Evolutionary conservation across 441 rosid species (phyloP).

Genomic region (Arabidopsis hybrid): DNA sequence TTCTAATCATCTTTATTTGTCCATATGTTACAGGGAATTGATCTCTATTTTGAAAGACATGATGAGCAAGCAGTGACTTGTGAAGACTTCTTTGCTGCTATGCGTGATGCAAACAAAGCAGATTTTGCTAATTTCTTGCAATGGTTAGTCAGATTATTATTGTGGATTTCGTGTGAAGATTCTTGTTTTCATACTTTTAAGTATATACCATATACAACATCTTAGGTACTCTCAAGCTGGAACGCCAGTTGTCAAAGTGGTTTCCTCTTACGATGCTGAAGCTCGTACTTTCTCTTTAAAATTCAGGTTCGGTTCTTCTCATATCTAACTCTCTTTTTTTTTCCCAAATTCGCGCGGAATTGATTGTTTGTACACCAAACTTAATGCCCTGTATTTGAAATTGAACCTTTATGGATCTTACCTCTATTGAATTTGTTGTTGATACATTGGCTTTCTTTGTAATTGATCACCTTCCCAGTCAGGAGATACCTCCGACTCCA

Average conservation of each 20-base stretch:
- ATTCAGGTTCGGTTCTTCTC: constrained; percentile 68
- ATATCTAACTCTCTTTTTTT: background rate
- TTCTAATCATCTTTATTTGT: constrained; percentile 31
- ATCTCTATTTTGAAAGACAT: constrained; percentile 94
- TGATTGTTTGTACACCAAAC: background rate
- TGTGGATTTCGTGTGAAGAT: background rate
- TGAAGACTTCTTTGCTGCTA: constrained; percentile 94
- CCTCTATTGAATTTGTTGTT: constrained; percentile 5
- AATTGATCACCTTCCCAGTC: constrained; percentile 57
- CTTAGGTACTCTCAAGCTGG: constrained; percentile 98
- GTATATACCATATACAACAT: constrained; percentile 7
- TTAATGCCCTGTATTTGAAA: background rate
- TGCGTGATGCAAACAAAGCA: constrained; percentile 95
- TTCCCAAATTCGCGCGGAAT: background rate
- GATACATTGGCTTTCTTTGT: constrained; percentile 28
- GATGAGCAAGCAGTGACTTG: constrained; percentile 99
- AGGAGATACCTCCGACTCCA: constrained; percentile 87
- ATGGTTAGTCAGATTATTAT: constrained; percentile 58
- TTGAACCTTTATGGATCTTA: background rate
- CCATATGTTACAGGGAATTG: constrained; percentile 76
- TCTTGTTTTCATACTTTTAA: constrained; percentile 23
- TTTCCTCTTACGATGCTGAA: constrained; percentile 78
- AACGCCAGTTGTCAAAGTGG: constrained; percentile 88
- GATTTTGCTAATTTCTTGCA: constrained; percentile 92
- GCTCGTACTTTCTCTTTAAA: constrained; percentile 79